These are phyloP conservation scores for Heracleum sosnowskyi DNA, from an alignment of 129 eudicot species.

Conservation along the genomic window DNA sequence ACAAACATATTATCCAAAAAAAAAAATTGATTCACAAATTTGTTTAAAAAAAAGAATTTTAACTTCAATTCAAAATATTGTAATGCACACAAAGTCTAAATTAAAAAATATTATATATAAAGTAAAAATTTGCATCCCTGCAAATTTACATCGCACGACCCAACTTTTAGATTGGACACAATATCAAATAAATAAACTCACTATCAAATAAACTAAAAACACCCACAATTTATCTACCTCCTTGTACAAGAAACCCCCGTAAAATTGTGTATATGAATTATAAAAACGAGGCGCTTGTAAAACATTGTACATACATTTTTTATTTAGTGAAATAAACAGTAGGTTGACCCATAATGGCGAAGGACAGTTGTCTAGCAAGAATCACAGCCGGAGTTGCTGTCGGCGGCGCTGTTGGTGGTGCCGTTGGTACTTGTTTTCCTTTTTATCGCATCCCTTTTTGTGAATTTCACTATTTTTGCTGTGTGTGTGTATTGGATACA, in stretches of 20 bases:
- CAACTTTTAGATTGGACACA: no score
- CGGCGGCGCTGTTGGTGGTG: constrained; percentile 7
- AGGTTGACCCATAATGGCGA: background rate
- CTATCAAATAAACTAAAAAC: no score
- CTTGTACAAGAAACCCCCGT: background rate
- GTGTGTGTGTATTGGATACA: background rate
- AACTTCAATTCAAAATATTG: no score
- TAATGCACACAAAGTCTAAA: no score
- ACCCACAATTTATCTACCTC: background rate
- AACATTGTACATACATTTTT: background rate
- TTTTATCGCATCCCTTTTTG: background rate
- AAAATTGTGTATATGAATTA: background rate
- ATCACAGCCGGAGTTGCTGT: constrained; percentile 13
- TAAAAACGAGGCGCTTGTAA: background rate
- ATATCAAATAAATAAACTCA: no score
- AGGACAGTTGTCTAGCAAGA: background rate
- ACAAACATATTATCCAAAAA: no score
- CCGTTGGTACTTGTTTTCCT: background rate
- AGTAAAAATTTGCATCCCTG: no score
- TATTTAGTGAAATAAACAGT: background rate
- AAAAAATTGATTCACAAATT: no score
- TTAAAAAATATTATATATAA: no score
- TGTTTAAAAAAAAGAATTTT: no score
- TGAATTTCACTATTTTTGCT: background rate
- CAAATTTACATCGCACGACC: no score